A percentile compares a stretch with the other conserved stretches of the same genome.
These are phyloP conservation scores for Sporisorium graminicola DNA, from an alignment of 1,284 basidiomycete genomes.

Conservation along the genomic window DNA sequence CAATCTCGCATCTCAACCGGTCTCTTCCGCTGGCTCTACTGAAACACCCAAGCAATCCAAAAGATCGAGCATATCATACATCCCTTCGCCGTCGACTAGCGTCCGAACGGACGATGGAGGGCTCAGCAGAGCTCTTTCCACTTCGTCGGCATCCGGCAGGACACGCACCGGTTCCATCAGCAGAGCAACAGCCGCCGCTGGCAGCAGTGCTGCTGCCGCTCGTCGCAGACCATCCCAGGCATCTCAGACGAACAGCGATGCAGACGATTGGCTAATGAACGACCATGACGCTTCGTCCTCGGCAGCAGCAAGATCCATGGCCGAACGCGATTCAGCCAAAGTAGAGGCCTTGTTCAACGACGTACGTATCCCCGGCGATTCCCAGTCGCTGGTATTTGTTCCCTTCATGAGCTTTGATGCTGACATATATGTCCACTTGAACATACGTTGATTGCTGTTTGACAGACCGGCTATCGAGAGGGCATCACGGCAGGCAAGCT, in stretches of 20 bases:
- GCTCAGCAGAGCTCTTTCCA: conserved; percentile 16
- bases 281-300: conserved; percentile 35
- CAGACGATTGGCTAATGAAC: conserved; percentile 55
- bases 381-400: background rate
- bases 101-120: conserved; percentile 6
- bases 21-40: background rate
- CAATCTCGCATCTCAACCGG: conserved; percentile 24
- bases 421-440: too few species aligned
- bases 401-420: background rate
- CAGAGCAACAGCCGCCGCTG: conserved; percentile 6
- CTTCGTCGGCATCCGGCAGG: conserved; percentile 12
- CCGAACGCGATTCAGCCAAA: conserved; percentile 45
- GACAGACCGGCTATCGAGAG: conserved; percentile 84
- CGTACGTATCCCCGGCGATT: conserved; percentile 29
- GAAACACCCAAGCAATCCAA: conserved; percentile 39
- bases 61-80: conserved; percentile 43
- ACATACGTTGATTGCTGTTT: background rate
- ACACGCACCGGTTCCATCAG: conserved; percentile 30
- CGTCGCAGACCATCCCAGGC: conserved; percentile 28
- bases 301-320: conserved; percentile 34
- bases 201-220: background rate
- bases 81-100: conserved; percentile 37
- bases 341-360: conserved; percentile 53
- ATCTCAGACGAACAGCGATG: conserved; percentile 21
- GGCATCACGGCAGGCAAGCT: conserved; percentile 88